A percentile compares a stretch with the other conserved stretches of the same genome.
These are phyloP conservation scores for Phialemoniopsis sp. DNA, from an alignment of 2,329 filamentous ascomycete species.

Conservation along the genomic window DNA sequence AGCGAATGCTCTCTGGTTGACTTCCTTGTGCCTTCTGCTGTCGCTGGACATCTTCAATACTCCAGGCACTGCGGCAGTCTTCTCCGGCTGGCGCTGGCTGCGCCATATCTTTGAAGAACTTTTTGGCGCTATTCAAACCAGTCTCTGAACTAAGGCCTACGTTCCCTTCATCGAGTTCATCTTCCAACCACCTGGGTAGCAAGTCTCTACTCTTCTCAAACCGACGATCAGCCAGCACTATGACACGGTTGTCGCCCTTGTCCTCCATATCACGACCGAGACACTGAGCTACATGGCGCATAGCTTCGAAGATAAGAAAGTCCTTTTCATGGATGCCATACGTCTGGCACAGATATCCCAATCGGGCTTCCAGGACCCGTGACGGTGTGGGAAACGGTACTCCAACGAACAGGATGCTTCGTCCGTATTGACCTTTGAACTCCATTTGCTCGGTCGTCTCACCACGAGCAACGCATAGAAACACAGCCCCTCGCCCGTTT, in stretches of 20 bases:
- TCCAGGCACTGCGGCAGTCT: conserved; percentile 93
- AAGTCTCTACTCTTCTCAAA: conserved; percentile 90
- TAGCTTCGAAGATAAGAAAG: conserved; percentile 96
- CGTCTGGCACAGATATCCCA: conserved; percentile 94
- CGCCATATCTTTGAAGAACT: conserved; percentile 87
- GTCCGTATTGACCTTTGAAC: conserved; percentile 97
- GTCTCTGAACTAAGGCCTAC: conserved; percentile 93
- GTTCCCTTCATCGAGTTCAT: conserved; percentile 79
- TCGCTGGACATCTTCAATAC: conserved; percentile 41
- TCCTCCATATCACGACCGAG: conserved; percentile 90
- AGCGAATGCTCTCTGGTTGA: too few relatives aligned
- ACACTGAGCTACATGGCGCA: conserved; percentile 98
- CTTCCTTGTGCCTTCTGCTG: not conserved
- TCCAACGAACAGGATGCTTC: conserved; percentile 92
- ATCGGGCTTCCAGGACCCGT: conserved; percentile 87
- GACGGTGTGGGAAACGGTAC: conserved; percentile 98
- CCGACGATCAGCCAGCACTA: conserved; percentile 94
- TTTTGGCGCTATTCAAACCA: conserved; percentile 85
- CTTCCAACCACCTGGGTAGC: conserved; percentile 94
- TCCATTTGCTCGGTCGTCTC: conserved; percentile 98
- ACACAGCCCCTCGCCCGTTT: conserved; percentile 88
- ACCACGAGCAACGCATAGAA: conserved; percentile 92
- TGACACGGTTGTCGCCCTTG: conserved; percentile 98
- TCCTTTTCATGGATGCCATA: conserved; percentile 97
- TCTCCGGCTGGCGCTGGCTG: conserved; percentile 84